Conservation (phyloP, 1,139 yeast genomes). For the Yamadazyma jaroonii region DNA sequence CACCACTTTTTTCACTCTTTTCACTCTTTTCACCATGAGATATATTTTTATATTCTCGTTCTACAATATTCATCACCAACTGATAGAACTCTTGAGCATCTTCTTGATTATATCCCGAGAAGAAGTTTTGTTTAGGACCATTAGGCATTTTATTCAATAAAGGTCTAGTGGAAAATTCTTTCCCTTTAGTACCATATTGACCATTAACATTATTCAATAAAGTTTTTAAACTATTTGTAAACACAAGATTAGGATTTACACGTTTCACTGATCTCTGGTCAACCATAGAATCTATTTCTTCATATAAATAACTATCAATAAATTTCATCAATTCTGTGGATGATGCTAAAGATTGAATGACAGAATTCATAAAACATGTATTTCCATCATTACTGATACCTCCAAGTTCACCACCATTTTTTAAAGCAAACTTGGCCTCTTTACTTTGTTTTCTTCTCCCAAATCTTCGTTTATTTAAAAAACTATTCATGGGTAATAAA, state of each 20-base stretch:
- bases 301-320: conserved; percentile 44
- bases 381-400: conserved; percentile 89
- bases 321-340: conserved; percentile 60
- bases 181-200: conserved; percentile 49
- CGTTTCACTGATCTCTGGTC: conserved; percentile 21
- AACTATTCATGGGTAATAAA: conserved; percentile 7
- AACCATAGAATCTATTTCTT: conserved; percentile 17
- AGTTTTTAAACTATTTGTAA: conserved; percentile 51
- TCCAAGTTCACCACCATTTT: conserved; percentile 72
- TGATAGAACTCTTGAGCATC: conserved; percentile 96
- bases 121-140: conserved; percentile 73
- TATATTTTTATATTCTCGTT: conserved; percentile 51
- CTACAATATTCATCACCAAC: conserved; percentile 68
- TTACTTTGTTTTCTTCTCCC: conserved; percentile 17
- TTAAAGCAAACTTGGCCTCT: conserved; percentile 38
- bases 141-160: conserved; percentile 71
- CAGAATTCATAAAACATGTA: conserved; percentile 92
- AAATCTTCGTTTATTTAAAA: conserved; percentile 11
- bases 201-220: conserved; percentile 56
- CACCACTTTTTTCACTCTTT: conserved; percentile 15
- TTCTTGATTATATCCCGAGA: conserved; percentile 84
- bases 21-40: conserved; percentile 10
- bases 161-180: conserved; percentile 65
- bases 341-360: conserved; percentile 79
- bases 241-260: conserved; percentile 37